Evolutionary conservation across 805 yeast species (phyloP).

Genomic region (Zygoascus bituminiphila): DNA sequence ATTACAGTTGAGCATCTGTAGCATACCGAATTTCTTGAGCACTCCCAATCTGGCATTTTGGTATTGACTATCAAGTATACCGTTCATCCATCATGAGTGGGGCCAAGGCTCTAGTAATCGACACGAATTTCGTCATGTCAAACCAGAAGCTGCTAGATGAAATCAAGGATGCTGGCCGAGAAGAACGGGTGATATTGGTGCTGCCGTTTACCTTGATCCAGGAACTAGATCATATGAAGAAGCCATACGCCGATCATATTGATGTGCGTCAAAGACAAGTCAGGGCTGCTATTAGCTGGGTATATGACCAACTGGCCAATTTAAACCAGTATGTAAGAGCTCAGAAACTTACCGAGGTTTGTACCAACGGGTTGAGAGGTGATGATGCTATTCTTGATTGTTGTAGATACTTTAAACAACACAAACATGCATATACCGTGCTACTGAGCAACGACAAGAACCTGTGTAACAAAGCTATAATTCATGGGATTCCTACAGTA

Average conservation of each 20-base stretch:
- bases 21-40: too few relatives aligned
- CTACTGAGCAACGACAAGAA: constrained; percentile 79
- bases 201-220: constrained; percentile 62
- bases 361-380: constrained; percentile 40
- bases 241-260: constrained; percentile 26
- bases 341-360: constrained; percentile 49
- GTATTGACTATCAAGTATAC: too few relatives aligned
- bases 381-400: constrained; percentile 88
- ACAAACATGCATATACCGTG: constrained; percentile 34
- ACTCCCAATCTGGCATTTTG: too few relatives aligned
- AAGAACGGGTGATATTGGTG: constrained; percentile 44
- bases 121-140: constrained; percentile 74
- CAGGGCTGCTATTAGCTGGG: constrained; percentile 72
- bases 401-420: constrained; percentile 51
- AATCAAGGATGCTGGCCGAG: constrained; percentile 34
- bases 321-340: constrained; percentile 47
- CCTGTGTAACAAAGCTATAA: constrained; percentile 66
- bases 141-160: constrained; percentile 54
- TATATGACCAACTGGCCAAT: constrained; percentile 50
- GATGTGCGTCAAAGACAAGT: constrained; percentile 30
- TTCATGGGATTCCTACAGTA: constrained; percentile 53
- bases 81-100: background rate
- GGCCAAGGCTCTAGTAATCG: constrained; percentile 49
- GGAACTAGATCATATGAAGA: constrained; percentile 80
- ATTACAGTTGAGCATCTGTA: too few relatives aligned